These are phyloP conservation scores for Lodderomyces parapsilosis DNA, from an alignment of 1,139 yeast genomes.

Conservation along the genomic window DNA sequence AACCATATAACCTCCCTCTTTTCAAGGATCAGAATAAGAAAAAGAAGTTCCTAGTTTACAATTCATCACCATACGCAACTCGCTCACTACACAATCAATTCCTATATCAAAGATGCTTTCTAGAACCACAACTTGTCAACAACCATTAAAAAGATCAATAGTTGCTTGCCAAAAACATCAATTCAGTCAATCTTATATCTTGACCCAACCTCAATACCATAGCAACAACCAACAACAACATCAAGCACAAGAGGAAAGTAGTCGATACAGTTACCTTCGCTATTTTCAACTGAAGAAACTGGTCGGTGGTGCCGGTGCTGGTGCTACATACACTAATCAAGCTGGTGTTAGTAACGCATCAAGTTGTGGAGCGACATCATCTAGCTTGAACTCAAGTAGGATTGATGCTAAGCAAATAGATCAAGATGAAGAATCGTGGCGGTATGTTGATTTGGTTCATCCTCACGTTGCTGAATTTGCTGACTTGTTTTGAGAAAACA, in stretches of 20 bases:
- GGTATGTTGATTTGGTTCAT: constrained; percentile 29
- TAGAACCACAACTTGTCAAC: background rate
- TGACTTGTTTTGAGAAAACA: constrained; percentile 36
- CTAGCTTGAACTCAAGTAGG: background rate
- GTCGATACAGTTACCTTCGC: background rate
- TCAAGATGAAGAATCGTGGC: background rate
- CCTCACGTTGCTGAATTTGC: constrained; percentile 51
- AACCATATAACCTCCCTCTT: background rate
- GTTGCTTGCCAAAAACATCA: too few species aligned
- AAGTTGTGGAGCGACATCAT: too few species aligned
- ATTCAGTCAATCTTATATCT: too few species aligned
- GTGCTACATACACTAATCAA: background rate
- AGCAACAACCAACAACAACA: background rate
- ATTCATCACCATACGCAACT: too few species aligned
- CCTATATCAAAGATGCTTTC: too few species aligned
- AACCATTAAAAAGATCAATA: background rate
- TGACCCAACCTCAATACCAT: background rate
- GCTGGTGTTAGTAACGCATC: background rate
- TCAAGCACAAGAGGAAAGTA: background rate
- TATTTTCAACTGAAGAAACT: background rate
- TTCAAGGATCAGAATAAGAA: too few species aligned
- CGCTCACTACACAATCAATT: too few species aligned
- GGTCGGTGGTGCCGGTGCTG: background rate
- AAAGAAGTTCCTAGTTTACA: too few species aligned
- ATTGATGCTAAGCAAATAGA: background rate